phyloP scores from a whole-genome alignment of 73 alveolate genomes.

The Blepharisma japonicum region DNA sequence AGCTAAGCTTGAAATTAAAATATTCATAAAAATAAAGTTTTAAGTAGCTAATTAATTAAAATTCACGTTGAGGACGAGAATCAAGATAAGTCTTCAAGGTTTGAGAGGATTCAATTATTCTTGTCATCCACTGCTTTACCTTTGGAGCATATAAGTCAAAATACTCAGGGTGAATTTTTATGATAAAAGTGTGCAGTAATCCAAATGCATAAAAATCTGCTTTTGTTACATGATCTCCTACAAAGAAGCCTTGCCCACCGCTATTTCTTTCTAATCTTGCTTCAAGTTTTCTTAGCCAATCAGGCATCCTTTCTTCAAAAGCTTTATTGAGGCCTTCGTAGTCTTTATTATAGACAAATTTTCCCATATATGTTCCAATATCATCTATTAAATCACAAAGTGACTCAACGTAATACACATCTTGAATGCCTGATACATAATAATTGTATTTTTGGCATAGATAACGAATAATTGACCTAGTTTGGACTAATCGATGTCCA shows the following conservation, averaged over 20 bases:
- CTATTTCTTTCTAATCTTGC: background rate
- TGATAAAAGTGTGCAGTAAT: background rate
- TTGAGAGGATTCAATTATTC: too few species aligned
- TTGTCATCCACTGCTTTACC: too few species aligned
- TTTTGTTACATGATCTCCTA: background rate
- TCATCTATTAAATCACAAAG: slow-evolving; percentile 1
- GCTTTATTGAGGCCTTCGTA: background rate
- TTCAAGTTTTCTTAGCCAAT: background rate
- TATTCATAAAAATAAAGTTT: too few species aligned
- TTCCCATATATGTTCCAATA: background rate
- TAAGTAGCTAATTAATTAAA: too few species aligned
- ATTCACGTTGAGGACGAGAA: too few species aligned
- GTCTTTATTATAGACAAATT: background rate
- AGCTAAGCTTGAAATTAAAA: too few species aligned
- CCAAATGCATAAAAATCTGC: background rate
- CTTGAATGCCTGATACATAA: background rate
- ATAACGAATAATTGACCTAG: slow-evolving; percentile 40
- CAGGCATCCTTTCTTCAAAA: background rate
- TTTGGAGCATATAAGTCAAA: too few species aligned
- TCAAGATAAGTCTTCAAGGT: too few species aligned
- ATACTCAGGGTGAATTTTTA: too few species aligned
- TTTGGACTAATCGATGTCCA: slow-evolving; percentile 33
- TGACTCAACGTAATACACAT: background rate
- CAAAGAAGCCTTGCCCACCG: background rate
- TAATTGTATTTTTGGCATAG: slow-evolving; percentile 15